phyloP scores from a whole-genome alignment of 148 eudicot species.

The Camellia lanceoleosa region DNA sequence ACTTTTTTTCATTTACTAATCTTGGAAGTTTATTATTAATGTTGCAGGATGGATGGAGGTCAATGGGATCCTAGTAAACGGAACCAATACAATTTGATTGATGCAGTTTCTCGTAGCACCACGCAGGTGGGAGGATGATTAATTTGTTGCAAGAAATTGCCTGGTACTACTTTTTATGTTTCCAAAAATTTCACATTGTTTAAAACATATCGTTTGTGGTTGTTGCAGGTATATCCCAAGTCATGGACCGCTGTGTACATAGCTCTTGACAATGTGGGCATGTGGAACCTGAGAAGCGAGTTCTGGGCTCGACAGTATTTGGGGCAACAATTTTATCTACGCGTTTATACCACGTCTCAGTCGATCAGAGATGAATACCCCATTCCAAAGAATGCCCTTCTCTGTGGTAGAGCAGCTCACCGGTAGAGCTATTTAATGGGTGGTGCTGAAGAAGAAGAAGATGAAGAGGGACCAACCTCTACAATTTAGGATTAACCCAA shows the following conservation, averaged over 20 bases:
- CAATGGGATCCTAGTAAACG: slow-evolving; percentile 50
- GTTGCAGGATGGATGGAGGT: slow-evolving; percentile 72
- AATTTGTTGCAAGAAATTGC: not conserved
- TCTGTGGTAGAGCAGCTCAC: slow-evolving; percentile 41
- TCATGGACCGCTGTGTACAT: slow-evolving; percentile 54
- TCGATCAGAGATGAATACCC: slow-evolving; percentile 40
- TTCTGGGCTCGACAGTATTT: slow-evolving; percentile 43
- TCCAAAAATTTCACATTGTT: not conserved
- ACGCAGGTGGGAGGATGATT: slow-evolving; percentile 55
- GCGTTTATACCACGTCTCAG: slow-evolving; percentile 37
- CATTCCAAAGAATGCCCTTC: slow-evolving; percentile 42
- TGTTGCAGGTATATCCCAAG: slow-evolving; percentile 53
- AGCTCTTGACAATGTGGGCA: slow-evolving; percentile 41
- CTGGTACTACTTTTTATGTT: too few relatives aligned
- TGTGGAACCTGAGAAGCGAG: slow-evolving; percentile 44
- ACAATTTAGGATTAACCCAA: not conserved
- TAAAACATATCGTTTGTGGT: not conserved
- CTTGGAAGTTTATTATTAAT: not conserved
- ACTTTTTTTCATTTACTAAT: not conserved
- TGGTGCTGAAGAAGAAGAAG: not conserved
- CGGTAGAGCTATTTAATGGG: too few relatives aligned
- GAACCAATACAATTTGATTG: slow-evolving; percentile 59
- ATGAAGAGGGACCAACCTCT: not conserved
- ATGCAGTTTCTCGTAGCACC: slow-evolving; percentile 69
- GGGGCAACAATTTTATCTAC: slow-evolving; percentile 45